A percentile compares a stretch with the other conserved stretches of the same genome.
Conservation (phyloP, 495 filamentous ascomycete genomes). For the Daldinia childiae region DNA sequence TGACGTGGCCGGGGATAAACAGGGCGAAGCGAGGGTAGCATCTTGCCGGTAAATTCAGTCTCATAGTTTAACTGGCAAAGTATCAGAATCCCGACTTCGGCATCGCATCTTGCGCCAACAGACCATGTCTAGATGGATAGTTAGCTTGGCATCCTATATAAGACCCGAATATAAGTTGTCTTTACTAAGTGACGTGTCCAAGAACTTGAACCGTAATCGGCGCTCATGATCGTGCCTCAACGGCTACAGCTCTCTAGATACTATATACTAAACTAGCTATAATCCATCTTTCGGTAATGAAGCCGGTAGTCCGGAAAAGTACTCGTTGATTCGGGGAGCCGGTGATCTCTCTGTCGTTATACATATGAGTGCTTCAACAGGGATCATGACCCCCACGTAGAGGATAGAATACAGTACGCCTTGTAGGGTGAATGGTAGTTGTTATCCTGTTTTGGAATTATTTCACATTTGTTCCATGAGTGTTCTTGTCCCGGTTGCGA, state of each 20-base stretch:
- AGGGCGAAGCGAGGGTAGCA: slow-evolving; percentile 18
- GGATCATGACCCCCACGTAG: slow-evolving; percentile 37
- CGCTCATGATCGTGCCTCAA: slow-evolving; percentile 7
- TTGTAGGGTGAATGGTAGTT: slow-evolving; percentile 15
- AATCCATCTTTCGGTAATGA: slow-evolving; percentile 19
- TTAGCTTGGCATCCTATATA: slow-evolving; percentile 30
- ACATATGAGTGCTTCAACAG: slow-evolving; percentile 12
- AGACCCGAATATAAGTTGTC: slow-evolving; percentile 16
- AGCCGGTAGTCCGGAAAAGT: slow-evolving; percentile 35
- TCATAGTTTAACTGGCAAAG: slow-evolving; percentile 8
- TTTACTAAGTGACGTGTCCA: slow-evolving; percentile 11
- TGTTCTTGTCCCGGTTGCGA: slow-evolving; percentile 28
- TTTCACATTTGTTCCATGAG: slow-evolving; percentile 28
- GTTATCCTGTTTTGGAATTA: slow-evolving; percentile 12
- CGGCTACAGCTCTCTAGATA: not conserved
- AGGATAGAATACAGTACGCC: slow-evolving; percentile 9
- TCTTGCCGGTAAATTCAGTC: slow-evolving; percentile 35
- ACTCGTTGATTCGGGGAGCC: slow-evolving; percentile 23
- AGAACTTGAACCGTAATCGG: slow-evolving; percentile 17
- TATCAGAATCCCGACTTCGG: slow-evolving; percentile 34
- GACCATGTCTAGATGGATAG: not conserved
- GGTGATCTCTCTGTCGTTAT: slow-evolving; percentile 20
- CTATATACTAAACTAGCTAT: not conserved
- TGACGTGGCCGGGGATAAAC: slow-evolving; percentile 19
- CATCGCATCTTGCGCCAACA: slow-evolving; percentile 9